Evolutionary conservation across 768 basidiomycete species (phyloP).

Genomic region (Rhodocollybia butyracea): DNA sequence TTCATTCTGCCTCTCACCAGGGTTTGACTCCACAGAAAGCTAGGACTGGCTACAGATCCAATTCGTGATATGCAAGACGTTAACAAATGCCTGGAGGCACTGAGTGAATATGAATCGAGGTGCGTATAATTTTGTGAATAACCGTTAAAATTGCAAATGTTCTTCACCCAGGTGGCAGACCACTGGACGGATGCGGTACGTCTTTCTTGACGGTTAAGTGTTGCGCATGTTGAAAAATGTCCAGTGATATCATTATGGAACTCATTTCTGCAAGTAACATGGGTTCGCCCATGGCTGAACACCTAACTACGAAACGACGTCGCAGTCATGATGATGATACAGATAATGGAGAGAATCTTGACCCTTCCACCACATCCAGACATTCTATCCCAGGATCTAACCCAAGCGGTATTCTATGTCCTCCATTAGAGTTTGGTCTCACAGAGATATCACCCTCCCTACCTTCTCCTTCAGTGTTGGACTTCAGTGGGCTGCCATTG

Average conservation of each 20-base stretch:
- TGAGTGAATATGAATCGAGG: background rate
- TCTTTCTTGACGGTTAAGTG: background rate
- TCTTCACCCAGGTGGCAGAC: constrained; percentile 49
- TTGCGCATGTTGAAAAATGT: background rate
- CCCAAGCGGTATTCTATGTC: background rate
- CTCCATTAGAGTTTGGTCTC: background rate
- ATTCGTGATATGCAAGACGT: constrained; percentile 49
- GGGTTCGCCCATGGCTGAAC: background rate
- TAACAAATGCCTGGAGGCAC: constrained; percentile 31
- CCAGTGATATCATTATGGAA: background rate
- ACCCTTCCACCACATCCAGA: background rate
- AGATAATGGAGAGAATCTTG: background rate
- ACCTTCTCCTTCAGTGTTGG: background rate
- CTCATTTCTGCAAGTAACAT: background rate
- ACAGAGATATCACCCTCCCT: background rate
- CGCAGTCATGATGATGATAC: background rate
- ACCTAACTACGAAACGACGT: background rate
- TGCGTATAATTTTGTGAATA: too few species aligned
- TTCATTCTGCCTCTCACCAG: too few species aligned
- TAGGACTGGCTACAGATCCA: constrained; percentile 36
- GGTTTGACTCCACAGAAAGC: too few species aligned
- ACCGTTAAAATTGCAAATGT: too few species aligned
- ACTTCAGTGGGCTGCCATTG: background rate
- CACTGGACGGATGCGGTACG: constrained; percentile 46
- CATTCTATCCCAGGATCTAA: background rate